Base-by-base conservation (phyloP, 306 rosid genomes). In the Cicer bijugum region DNA sequence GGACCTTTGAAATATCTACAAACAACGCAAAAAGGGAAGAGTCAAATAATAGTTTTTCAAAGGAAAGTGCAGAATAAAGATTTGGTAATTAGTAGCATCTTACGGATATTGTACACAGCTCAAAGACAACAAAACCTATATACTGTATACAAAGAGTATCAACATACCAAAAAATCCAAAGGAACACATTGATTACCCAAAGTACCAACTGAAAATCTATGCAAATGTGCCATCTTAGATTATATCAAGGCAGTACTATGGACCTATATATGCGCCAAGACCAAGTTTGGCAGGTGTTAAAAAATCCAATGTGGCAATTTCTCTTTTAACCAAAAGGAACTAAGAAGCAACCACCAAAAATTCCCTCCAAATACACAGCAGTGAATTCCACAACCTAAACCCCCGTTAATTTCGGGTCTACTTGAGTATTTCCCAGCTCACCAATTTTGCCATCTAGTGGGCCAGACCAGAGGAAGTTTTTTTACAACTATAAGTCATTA, bases 1-100 rank as follows among this genome's bases (percentile, higher is more conserved):
- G 97, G 97, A 42, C 97, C 97, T 85, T 92, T 92, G 80, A 88
- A 92, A 84, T 92, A 92, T 82, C 97, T 92, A 86, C 84, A 85
- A 74, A 66, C 7, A 52, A 71, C 46, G 40, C 4, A 12, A 37
- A 51, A 72, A n/a, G 57, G 43, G 10, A 43, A 72, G 67, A 17
- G 46, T 58, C 38, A 74, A 33, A 35, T 15, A 74, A 37, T 7
- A 60, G 70, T 47, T 74, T 74, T 12, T 61, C 5, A 4, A 45
- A 47, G 17, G 60, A 6, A 73, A 73, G 69, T 53, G 33, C 35
- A 8, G 6, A 53, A 53, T 17, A 17, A 53, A 17, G 12, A 17
- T 53, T 66, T 12, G 50, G 17, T 44, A 19, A 44, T 28, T 15
- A 46, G 23, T 7, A 28, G 70, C 52, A 65, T 42, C 38, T 42